Evolutionary conservation across 441 rosid species (phyloP), one percentile per base, ranked within the genome.

Genomic region (Breynia disticha): DNA sequence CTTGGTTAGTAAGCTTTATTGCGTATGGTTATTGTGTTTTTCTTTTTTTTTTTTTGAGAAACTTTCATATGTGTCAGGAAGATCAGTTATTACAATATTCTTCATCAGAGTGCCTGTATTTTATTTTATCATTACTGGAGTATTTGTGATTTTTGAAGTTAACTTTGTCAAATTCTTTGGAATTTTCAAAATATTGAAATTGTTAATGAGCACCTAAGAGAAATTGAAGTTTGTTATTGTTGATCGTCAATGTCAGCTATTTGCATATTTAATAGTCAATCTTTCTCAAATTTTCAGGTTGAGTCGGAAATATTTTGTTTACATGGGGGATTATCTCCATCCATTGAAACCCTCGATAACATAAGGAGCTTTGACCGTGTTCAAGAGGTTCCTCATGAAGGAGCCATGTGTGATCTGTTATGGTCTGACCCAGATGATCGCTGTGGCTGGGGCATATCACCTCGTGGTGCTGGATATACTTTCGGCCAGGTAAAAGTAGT

Each of bases 341-440:
- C 89, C 20, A 78, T 85, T 61, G 94, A 85, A 69, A 85, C 94
- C 42, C 85, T 85, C 37, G 94, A 82, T 70, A 82, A 80, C 75
- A 82, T 85, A 38, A 79, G 94, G 5, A 85, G 77, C 61, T 85
- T 85, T 62, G 89, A 85, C 55, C 78, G 94, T 19, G 89, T 85
- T 53, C 94, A 85, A 80, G 90, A 85, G 73, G 89, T 85, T 57
- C 94, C 94, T 21, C 94, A 85, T 60, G 94, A 85, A 67, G 94
- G 94, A 19, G 89, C 94, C 22, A 85, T 85, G 94, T 85, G 94
- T 46, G 94, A 85, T 72, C 83, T 85, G 19, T 69, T 85, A 57
- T 85, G 94, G 94, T 85, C 94, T 32, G 94, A 82, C 59, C 94
- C 94, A 1, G 89, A 84, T 63, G 94, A 84, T 61, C 81, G 94